A percentile compares a stretch with the other conserved stretches of the same genome.
phyloP scores from a whole-genome alignment of 108 stramenopile species.

The Skeletonema grethae region DNA sequence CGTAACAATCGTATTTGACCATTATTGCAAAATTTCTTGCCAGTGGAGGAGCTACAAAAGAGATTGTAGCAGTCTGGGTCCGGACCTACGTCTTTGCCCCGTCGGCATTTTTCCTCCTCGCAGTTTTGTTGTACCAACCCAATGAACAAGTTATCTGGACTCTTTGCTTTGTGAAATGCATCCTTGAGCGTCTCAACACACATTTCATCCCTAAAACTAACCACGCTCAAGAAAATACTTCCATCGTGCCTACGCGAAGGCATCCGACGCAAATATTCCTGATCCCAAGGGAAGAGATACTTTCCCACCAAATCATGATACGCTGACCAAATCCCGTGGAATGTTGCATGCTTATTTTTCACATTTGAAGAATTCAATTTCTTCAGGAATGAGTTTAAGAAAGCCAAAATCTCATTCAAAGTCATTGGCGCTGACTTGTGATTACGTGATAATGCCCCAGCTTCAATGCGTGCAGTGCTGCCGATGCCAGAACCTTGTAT shows the following conservation, averaged over 20 bases:
- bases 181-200: conserved; percentile 88
- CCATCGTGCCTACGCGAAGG: conserved; percentile 77
- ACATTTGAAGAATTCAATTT: conserved; percentile 57
- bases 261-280: conserved; percentile 75
- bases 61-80: conserved; percentile 73
- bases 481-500: conserved; percentile 27
- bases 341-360: conserved; percentile 61
- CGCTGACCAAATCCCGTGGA: conserved; percentile 80
- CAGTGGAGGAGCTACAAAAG: conserved; percentile 76
- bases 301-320: conserved; percentile 83
- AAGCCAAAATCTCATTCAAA: conserved; percentile 64
- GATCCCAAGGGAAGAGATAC: conserved; percentile 83
- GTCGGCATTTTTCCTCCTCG: conserved; percentile 70
- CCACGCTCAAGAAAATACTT: conserved; percentile 85
- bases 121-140: conserved; percentile 97
- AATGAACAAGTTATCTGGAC: conserved; percentile 89
- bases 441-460: conserved; percentile 25
- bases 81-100: conserved; percentile 66
- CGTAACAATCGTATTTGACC: conserved; percentile 79
- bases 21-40: conserved; percentile 59
- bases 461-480: conserved; percentile 34
- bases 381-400: conserved; percentile 68
- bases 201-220: conserved; percentile 93
- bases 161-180: conserved; percentile 84
- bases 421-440: conserved; percentile 76